A percentile compares a stretch with the other conserved stretches of the same genome.
phyloP scores from a whole-genome alignment of 2,329 filamentous ascomycete species.

The Fusarium nurragi region DNA sequence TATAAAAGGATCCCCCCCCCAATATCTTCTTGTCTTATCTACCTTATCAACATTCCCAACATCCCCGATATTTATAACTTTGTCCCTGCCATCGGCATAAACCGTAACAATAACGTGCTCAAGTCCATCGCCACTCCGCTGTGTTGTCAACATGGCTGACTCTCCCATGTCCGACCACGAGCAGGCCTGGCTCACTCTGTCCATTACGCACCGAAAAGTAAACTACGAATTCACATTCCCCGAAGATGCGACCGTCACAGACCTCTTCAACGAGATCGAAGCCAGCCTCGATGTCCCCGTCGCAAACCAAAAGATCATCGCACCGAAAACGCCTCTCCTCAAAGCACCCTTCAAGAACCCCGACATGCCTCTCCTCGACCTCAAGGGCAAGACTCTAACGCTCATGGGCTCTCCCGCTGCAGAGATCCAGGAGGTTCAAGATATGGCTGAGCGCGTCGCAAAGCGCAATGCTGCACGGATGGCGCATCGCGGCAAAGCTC shows the following conservation, averaged over 20 bases:
- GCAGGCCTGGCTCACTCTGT: constrained; percentile 53
- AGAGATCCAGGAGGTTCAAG: constrained; percentile 66
- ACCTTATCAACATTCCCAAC: not conserved
- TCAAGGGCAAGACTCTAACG: constrained; percentile 68
- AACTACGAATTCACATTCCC: constrained; percentile 57
- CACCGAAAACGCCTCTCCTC: constrained; percentile 71
- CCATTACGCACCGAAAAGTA: constrained; percentile 58
- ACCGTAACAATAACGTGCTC: constrained; percentile 13
- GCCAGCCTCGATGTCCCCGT: constrained; percentile 66
- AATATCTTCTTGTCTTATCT: constrained; percentile 13
- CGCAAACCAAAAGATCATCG: constrained; percentile 74
- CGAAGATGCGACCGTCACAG: constrained; percentile 59
- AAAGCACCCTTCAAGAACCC: constrained; percentile 72
- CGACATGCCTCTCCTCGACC: constrained; percentile 56
- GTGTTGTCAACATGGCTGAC: constrained; percentile 33
- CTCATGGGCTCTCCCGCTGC: constrained; percentile 70
- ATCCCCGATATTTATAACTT: not conserved
- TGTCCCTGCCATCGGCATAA: constrained; percentile 1
- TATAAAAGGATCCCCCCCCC: constrained; percentile 2
- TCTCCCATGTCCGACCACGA: constrained; percentile 31
- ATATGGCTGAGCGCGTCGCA: constrained; percentile 59
- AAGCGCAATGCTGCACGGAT: constrained; percentile 56
- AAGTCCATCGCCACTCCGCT: constrained; percentile 25
- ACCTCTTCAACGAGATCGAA: constrained; percentile 69
- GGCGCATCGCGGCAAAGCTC: constrained; percentile 46